phyloP scores from a whole-genome alignment of 179 eudicot genomes.

The Spinacia oleracea region DNA sequence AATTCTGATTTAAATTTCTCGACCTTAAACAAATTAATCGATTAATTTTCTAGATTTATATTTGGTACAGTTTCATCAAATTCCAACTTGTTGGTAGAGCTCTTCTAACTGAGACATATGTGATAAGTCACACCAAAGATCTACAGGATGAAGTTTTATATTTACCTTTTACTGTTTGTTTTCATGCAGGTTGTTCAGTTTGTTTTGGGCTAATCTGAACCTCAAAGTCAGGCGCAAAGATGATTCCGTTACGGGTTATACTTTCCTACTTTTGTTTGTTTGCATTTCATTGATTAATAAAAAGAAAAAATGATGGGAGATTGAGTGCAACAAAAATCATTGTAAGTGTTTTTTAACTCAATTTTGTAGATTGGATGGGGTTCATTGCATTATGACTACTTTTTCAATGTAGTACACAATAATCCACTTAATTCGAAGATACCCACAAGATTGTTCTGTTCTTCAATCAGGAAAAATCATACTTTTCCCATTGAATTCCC shows the following conservation, averaged over 20 bases:
- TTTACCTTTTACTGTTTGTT: no score
- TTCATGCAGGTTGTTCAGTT: no score
- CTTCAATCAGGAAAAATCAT: neutral
- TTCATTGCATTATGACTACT: slow-evolving; percentile 3
- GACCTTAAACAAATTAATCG: no score
- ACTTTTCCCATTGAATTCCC: slow-evolving; percentile 11
- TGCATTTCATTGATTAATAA: neutral
- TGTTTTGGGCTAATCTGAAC: no score
- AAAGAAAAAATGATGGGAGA: neutral
- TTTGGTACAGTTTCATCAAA: no score
- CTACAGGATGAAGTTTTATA: no score
- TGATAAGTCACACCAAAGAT: no score
- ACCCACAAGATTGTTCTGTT: slow-evolving; percentile 19
- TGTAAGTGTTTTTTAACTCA: neutral
- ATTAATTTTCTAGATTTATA: no score
- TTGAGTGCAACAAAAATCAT: neutral
- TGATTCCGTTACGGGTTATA: slow-evolving; percentile 1
- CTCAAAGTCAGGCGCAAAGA: neutral
- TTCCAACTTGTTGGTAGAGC: no score
- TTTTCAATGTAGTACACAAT: slow-evolving; percentile 12
- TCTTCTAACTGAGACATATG: no score
- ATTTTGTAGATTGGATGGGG: slow-evolving; percentile 1
- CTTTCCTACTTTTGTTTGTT: neutral
- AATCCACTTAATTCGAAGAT: slow-evolving; percentile 8
- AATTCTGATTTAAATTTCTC: no score